Evolutionary conservation across 2,329 filamentous ascomycete genomes (phyloP).

Genomic region (Diplodia mutila): DNA sequence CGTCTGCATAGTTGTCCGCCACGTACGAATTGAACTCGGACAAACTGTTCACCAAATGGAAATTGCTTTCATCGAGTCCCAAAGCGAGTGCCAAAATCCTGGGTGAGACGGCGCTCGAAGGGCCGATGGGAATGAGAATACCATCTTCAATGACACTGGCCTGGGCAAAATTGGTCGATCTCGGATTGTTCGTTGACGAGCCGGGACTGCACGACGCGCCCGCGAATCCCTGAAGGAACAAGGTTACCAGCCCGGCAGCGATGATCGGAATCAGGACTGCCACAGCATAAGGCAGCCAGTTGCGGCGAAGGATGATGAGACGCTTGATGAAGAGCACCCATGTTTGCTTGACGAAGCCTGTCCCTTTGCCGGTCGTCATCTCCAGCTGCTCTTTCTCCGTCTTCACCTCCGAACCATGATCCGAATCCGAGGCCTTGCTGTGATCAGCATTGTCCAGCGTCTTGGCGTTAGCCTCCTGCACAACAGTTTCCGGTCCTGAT

Average conservation of each 20-base stretch:
- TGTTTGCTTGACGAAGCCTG: conserved; percentile 71
- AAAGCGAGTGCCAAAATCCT: conserved; percentile 36
- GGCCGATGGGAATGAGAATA: conserved; percentile 46
- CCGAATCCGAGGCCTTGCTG: conserved; percentile 37
- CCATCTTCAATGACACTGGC: conserved; percentile 28
- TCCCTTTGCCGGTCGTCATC: conserved; percentile 69
- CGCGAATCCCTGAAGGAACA: conserved; percentile 68
- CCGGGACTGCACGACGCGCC: conserved; percentile 53
- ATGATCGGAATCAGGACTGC: conserved; percentile 79
- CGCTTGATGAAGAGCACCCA: conserved; percentile 78
- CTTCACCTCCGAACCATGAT: conserved; percentile 34
- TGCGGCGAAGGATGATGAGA: conserved; percentile 74
- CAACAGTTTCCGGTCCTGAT: conserved; percentile 32
- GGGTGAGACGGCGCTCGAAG: conserved; percentile 38
- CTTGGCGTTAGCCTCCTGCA: conserved; percentile 29
- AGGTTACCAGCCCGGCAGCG: conserved; percentile 75
- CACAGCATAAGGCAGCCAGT: conserved; percentile 74
- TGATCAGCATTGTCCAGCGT: not conserved
- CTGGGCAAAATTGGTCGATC: conserved; percentile 33
- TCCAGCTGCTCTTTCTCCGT: conserved; percentile 38
- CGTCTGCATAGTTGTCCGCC: conserved; percentile 62
- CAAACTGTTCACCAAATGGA: conserved; percentile 65
- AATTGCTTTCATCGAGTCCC: conserved; percentile 33
- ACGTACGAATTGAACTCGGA: conserved; percentile 71
- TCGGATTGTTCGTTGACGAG: conserved; percentile 39